Conservation (phyloP, 2,329 filamentous ascomycete genomes). For the Stagonosporopsis rhizophila region DNA sequence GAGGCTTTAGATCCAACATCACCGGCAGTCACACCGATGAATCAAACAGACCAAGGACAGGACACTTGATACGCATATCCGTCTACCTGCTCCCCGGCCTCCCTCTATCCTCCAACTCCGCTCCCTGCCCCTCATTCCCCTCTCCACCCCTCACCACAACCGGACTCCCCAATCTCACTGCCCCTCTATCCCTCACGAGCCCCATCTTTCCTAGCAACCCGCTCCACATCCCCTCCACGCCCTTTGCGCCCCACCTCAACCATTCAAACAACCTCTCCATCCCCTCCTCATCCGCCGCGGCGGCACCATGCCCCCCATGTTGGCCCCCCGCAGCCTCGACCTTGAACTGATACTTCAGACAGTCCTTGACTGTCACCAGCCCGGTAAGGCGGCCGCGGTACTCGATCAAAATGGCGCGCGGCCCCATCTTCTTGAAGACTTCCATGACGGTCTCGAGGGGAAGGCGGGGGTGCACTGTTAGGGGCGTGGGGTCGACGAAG, state of each 20-base stretch:
- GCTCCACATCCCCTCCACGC: conserved; percentile 25
- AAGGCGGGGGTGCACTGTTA: conserved; percentile 88
- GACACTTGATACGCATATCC: background rate
- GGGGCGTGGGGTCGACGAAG: conserved; percentile 87
- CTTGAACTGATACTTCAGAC: conserved; percentile 96
- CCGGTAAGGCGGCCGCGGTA: conserved; percentile 83
- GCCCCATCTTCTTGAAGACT: conserved; percentile 96
- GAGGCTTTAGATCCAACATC: background rate
- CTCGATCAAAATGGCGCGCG: conserved; percentile 90
- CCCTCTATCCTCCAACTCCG: conserved; percentile 11
- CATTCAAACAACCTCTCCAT: conserved; percentile 40
- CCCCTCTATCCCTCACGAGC: conserved; percentile 21
- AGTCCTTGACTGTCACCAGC: conserved; percentile 95
- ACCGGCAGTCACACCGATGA: background rate
- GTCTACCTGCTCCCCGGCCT: conserved; percentile 4
- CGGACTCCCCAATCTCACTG: conserved; percentile 39
- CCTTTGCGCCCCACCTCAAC: conserved; percentile 20
- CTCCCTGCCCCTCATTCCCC: conserved; percentile 1
- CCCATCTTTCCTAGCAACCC: conserved; percentile 27
- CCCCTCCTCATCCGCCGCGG: conserved; percentile 29
- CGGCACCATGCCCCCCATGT: conserved; percentile 56
- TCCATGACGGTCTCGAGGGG: conserved; percentile 98
- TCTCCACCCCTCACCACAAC: background rate
- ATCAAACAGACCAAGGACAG: background rate
- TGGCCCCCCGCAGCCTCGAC: conserved; percentile 77